phyloP scores from a whole-genome alignment of 352 stramenopile genomes.

The Globisporangium takayamanum region DNA sequence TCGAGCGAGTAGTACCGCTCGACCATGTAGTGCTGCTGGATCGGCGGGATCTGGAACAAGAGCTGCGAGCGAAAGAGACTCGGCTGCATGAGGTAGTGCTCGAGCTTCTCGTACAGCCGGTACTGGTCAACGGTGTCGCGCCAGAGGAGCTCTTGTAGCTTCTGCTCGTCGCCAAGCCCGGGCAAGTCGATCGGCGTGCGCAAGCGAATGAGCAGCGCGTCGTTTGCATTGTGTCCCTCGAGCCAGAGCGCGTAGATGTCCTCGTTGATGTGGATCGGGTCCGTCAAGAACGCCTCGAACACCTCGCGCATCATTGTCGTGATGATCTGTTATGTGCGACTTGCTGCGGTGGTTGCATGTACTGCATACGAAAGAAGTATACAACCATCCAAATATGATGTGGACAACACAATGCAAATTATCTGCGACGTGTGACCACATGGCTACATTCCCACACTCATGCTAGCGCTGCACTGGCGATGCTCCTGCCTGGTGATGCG shows the following conservation, averaged over 20 bases:
- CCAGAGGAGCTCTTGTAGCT: slow-evolving; percentile 68
- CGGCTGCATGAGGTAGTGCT: slow-evolving; percentile 78
- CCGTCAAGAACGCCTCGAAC: slow-evolving; percentile 77
- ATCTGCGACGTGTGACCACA: background rate
- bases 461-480: background rate
- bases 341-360: background rate
- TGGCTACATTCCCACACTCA: background rate
- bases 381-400: background rate
- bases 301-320: slow-evolving; percentile 54
- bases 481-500: background rate
- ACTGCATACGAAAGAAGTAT: background rate
- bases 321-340: background rate
- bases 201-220: slow-evolving; percentile 46
- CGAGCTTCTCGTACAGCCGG: slow-evolving; percentile 75
- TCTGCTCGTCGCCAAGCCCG: slow-evolving; percentile 39
- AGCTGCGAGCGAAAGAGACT: slow-evolving; percentile 74
- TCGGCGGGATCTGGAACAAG: slow-evolving; percentile 73
- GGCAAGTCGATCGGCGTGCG: slow-evolving; percentile 39
- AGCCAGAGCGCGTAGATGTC: slow-evolving; percentile 76
- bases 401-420: background rate
- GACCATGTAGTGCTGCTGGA: slow-evolving; percentile 77
- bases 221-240: slow-evolving; percentile 56
- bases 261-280: slow-evolving; percentile 74
- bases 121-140: slow-evolving; percentile 81
- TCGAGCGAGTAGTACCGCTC: slow-evolving; percentile 79